Evolutionary conservation across 768 basidiomycete genomes (phyloP), one percentile per base, ranked within the genome.

Genomic region (Amyloporia xantha): DNA sequence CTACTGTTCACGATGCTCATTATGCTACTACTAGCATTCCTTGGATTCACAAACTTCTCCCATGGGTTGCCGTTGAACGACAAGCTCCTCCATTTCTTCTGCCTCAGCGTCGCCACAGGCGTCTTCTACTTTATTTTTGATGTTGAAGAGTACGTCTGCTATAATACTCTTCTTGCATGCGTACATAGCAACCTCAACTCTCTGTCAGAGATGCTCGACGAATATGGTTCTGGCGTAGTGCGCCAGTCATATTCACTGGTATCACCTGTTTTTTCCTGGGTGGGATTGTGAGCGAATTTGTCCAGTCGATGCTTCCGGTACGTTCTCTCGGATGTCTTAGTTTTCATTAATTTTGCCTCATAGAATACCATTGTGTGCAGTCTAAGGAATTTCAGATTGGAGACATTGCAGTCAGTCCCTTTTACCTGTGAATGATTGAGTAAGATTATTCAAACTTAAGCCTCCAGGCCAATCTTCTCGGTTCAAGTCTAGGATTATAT

Each of bases 51-150:
- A 36, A 78, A 86, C 66, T 70, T 84, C 55, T 70, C 81, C 15
- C 71, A 72, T 51, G 66, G 77, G 10, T 60, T 90, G 20, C 86
- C 86, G 1, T 60, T 91, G 15, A 87, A 88, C 60, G 84, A 85
- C 75, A 90, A 90, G 65, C 61, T 91, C 13, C 67, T 90, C 23
- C 90, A 86, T 59, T 88, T 92, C 60, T 56, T 86, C 10, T 90
- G 86, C 63, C 84, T 92, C 50, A 71, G 72, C 47, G 53, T 86
- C 21, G 86, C 88, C 1, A 92, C 88, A 0, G 81, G 68, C 2
- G 78, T 91, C 5, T 91, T 91, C 65, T 92, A 90, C 66, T 91
- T 91, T 59, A 87, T 91, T 41, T 75, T 89, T 27, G 90, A 92
- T 58, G 82, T 90, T 7, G 90, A 92, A 51, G 90, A 92, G 89